These are phyloP conservation scores for Tanacetum coccineum DNA, from an alignment of 129 eudicot species.

Conservation along the genomic window DNA sequence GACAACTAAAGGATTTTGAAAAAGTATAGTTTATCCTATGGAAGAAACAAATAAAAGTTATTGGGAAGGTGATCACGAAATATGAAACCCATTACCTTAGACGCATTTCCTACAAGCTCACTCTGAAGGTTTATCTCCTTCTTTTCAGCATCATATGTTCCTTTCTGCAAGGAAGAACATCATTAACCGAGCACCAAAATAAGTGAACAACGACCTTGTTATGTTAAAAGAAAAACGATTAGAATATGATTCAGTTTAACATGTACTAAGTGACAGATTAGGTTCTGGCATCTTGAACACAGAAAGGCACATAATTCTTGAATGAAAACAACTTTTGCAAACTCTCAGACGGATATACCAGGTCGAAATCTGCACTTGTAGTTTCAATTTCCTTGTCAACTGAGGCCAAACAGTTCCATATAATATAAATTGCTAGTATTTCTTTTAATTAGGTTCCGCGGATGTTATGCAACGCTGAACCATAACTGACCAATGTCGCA, in stretches of 20 bases:
- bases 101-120: conserved; percentile 74
- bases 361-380: neutral
- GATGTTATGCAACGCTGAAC: neutral
- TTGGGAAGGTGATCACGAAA: neutral
- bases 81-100: conserved; percentile 46
- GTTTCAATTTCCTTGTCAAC: neutral
- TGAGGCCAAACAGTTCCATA: neutral
- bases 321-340: conserved; percentile 3
- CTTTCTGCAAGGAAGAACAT: conserved; percentile 37
- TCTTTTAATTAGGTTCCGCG: neutral
- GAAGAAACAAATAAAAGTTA: neutral
- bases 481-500: too few relatives aligned
- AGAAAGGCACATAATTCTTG: neutral
- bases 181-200: conserved; percentile 9
- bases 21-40: neutral
- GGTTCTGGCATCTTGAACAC: neutral
- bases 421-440: too few relatives aligned
- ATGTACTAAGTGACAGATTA: neutral
- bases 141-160: conserved; percentile 48
- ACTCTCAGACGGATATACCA: neutral
- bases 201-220: neutral
- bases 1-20: too few relatives aligned
- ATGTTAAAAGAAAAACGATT: neutral
- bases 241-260: neutral
- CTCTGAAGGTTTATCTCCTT: conserved; percentile 64